Evolutionary conservation across 176 grass and related monocot species (phyloP).

Genomic region (Oropetium thomaeum): DNA sequence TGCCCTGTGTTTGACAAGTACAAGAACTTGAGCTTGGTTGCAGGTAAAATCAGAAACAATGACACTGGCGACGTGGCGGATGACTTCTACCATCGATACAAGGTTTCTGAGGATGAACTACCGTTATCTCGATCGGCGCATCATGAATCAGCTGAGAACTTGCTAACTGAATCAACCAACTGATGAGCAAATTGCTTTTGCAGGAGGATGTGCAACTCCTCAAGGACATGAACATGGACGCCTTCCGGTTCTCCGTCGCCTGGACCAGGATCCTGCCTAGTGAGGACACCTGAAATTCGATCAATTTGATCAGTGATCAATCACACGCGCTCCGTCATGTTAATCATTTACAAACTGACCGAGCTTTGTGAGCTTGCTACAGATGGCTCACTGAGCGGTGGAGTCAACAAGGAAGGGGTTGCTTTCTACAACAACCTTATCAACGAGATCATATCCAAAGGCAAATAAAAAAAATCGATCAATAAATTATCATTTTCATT

Average conservation of each 20-base stretch:
- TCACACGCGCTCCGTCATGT: neutral
- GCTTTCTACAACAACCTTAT: constrained; percentile 78
- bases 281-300: neutral
- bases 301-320: too few relatives aligned
- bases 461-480: constrained; percentile 9
- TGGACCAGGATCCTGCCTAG: constrained; percentile 68
- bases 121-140: neutral
- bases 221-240: constrained; percentile 60
- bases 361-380: neutral
- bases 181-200: neutral
- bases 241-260: constrained; percentile 63
- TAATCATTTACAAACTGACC: neutral
- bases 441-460: constrained; percentile 51
- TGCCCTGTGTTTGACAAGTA: neutral
- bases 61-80: constrained; percentile 57
- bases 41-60: constrained; percentile 51
- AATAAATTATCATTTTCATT: neutral
- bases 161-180: neutral
- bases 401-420: constrained; percentile 64
- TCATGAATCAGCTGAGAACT: neutral
- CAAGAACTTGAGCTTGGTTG: neutral
- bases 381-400: constrained; percentile 59
- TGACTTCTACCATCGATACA: constrained; percentile 67
- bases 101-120: constrained; percentile 35
- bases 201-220: constrained; percentile 55